phyloP scores from a whole-genome alignment of 495 filamentous ascomycete species.

The Penicillium pancosmium region DNA sequence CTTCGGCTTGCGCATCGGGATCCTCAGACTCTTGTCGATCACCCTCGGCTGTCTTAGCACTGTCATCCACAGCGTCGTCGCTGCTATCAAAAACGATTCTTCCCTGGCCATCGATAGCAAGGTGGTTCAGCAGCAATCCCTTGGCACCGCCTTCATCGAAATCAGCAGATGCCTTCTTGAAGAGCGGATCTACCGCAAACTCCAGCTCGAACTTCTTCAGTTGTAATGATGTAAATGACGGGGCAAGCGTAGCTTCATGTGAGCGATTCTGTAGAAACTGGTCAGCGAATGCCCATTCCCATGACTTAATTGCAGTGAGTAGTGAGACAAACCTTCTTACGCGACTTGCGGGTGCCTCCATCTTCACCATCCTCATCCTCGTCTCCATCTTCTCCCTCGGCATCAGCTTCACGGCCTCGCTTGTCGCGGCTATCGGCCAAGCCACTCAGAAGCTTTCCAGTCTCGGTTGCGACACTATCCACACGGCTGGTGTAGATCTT shows the following conservation, averaged over 20 bases:
- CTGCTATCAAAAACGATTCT: slow-evolving; percentile 98
- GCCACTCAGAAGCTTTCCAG: slow-evolving; percentile 91
- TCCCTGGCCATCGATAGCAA: slow-evolving; percentile 87
- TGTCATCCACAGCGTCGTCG: slow-evolving; percentile 77
- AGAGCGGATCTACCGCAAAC: slow-evolving; percentile 94
- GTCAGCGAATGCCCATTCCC: neutral
- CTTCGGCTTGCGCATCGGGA: slow-evolving; percentile 31
- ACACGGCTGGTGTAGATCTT: slow-evolving; percentile 99
- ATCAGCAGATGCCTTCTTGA: slow-evolving; percentile 97
- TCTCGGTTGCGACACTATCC: slow-evolving; percentile 97
- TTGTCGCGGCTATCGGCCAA: slow-evolving; percentile 87
- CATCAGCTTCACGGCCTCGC: slow-evolving; percentile 69
- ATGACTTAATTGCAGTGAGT: neutral
- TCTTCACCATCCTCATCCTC: slow-evolving; percentile 84
- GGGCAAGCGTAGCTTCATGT: slow-evolving; percentile 88
- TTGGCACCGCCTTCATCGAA: slow-evolving; percentile 99
- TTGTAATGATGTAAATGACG: slow-evolving; percentile 83
- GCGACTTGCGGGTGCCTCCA: slow-evolving; percentile 73
- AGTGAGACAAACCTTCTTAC: slow-evolving; percentile 61
- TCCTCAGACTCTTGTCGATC: slow-evolving; percentile 35
- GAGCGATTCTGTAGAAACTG: slow-evolving; percentile 63
- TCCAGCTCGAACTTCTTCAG: slow-evolving; percentile 98
- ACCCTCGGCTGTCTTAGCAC: slow-evolving; percentile 55
- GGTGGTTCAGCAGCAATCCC: slow-evolving; percentile 90
- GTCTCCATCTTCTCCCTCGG: slow-evolving; percentile 61